A percentile compares a stretch with the other conserved stretches of the same genome.
phyloP scores from a whole-genome alignment of 176 grass and related monocot genomes.

The Bolboschoenus planiculmis region DNA sequence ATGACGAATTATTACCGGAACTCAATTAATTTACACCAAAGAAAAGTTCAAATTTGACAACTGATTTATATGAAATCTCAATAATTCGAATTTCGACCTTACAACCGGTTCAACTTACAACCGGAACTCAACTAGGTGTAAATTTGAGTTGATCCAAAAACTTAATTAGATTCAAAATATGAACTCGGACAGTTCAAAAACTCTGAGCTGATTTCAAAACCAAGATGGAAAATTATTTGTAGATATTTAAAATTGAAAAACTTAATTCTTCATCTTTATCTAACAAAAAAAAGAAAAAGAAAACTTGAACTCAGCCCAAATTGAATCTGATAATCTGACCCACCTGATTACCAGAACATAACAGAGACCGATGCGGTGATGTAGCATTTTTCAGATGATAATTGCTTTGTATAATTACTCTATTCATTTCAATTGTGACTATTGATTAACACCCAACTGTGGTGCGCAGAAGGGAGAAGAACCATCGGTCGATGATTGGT shows the following conservation, averaged over 20 bases:
- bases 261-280: too few relatives aligned
- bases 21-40: neutral
- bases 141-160: too few relatives aligned
- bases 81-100: neutral
- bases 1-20: constrained; percentile 1
- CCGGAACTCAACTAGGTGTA: too few relatives aligned
- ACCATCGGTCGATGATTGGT: constrained; percentile 21
- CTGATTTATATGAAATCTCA: neutral
- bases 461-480: constrained; percentile 13
- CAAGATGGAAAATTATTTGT: too few relatives aligned
- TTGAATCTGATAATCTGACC: neutral
- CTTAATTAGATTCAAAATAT: too few relatives aligned
- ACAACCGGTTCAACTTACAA: neutral
- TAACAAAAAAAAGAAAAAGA: too few relatives aligned
- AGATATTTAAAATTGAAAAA: too few relatives aligned
- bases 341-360: neutral
- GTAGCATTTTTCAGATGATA: neutral
- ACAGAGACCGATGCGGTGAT: neutral
- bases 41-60: neutral
- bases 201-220: too few relatives aligned
- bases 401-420: neutral
- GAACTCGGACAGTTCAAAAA: too few relatives aligned
- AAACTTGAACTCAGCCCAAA: neutral
- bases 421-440: neutral
- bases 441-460: neutral